Percentiles rank a stretch among this genome's conserved stretches.
Conservation (phyloP, 176 grass and related monocot species). For the Aegilops sharonensis region DNA sequence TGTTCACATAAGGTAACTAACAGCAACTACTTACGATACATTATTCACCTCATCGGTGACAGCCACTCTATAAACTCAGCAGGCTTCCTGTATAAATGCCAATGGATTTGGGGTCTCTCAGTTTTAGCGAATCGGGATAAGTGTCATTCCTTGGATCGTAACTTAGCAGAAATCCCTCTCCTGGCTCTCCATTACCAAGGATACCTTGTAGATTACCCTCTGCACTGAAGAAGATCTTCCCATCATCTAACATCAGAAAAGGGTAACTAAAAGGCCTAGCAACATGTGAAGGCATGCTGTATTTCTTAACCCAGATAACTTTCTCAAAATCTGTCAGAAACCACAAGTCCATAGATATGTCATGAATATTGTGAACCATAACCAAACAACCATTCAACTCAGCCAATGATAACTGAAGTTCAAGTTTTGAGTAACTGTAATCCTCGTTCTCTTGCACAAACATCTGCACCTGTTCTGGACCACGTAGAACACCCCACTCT, state of each 20-base stretch:
- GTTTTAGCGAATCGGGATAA: not conserved
- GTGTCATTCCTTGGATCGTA: not conserved
- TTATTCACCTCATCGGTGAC: not conserved
- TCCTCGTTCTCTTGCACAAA: not conserved
- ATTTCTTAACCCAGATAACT: not conserved
- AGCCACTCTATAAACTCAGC: not conserved
- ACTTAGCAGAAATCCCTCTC: not conserved
- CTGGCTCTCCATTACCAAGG: too few relatives aligned
- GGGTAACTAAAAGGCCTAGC: not conserved
- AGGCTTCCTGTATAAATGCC: not conserved
- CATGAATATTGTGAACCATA: not conserved
- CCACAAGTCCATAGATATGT: not conserved
- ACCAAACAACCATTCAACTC: not conserved
- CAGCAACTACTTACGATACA: too few relatives aligned
- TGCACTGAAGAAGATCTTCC: not conserved
- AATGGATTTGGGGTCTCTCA: not conserved
- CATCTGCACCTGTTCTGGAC: not conserved
- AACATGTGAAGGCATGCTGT: not conserved
- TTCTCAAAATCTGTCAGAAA: not conserved
- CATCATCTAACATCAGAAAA: not conserved
- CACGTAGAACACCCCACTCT: too few relatives aligned
- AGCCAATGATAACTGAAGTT: not conserved
- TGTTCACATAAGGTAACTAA: too few relatives aligned
- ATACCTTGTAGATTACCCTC: not conserved
- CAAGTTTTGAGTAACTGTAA: not conserved